Evolutionary conservation across 2,329 filamentous ascomycete species (phyloP), one percentile per base, ranked within the genome.

Genomic region (Cadophora luteo-olivacea): DNA sequence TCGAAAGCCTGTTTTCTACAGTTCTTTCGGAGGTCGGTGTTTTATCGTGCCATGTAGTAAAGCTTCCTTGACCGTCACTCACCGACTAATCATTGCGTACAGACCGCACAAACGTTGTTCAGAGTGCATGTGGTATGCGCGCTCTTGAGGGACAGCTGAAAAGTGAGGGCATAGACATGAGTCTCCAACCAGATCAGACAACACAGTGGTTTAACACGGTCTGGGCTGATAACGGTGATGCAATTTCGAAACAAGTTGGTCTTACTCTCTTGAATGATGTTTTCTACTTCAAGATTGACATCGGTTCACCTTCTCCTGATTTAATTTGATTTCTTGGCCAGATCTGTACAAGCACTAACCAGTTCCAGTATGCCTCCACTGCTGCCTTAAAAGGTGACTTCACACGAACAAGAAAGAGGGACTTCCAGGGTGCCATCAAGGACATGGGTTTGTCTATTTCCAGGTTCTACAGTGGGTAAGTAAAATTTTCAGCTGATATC

Each of bases 221-320:
- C 0, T 99, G 96, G 95, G 96, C 96, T 0, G 96, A 99, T 78
- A 99, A 99, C 73, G 96, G 96, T 16, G 96, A 99, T 79, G 93
- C 94, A 0, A 93, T 98, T 66, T 97, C 93, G 0, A 94, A 94
- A 73, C 57, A 60, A 22, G 57, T 60, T 25, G 22, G 57, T 29
- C 22, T 19, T 29, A 41, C 24, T 41, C 22, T 45, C 5, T 41
- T 9, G 12, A n/a, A 16, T 4, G 11, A 22, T 49, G 45, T 49
- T 11, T 19, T 49, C 19, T 1, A 19, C 1, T 11, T 49, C n/a
- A 4, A 49, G 22, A 6, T 45, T 45, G 36, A 29, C 4, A 38
- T 14, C 4, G 11, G 16, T 45, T 16, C 41, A 45, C 12, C 4
- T 45, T 5, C 19, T 19, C 41, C 16, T 45, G 41, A 45, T 45